Evolutionary conservation across 805 yeast species (phyloP).

Genomic region (Suhomyces pyralidae): DNA sequence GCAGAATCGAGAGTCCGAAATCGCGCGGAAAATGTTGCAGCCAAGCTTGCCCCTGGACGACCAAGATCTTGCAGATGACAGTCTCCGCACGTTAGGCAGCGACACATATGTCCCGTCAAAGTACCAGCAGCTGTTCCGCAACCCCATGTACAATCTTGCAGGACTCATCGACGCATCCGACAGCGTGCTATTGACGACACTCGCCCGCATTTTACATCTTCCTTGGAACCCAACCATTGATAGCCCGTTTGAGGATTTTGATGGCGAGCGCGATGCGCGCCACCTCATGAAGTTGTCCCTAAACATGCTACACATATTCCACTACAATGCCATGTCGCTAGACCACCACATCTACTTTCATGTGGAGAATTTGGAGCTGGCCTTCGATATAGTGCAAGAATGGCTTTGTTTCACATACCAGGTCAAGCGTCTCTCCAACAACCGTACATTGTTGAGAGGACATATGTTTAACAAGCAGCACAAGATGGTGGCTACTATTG

Average conservation of each 20-base stretch:
- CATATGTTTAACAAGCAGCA: conserved; percentile 30
- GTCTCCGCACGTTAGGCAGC: not conserved
- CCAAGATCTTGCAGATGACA: not conserved
- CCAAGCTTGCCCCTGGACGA: conserved; percentile 3
- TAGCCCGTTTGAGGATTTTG: conserved; percentile 28
- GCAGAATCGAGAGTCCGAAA: conserved; percentile 5
- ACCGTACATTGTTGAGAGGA: conserved; percentile 38
- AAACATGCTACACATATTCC: conserved; percentile 35
- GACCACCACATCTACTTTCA: conserved; percentile 46
- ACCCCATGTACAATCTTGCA: conserved; percentile 29
- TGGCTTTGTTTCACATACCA: conserved; percentile 40
- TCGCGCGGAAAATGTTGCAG: not conserved
- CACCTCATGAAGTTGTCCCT: conserved; percentile 28
- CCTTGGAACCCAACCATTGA: conserved; percentile 42
- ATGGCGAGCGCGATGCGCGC: conserved; percentile 30
- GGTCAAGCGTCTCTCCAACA: conserved; percentile 31
- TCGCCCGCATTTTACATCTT: conserved; percentile 39
- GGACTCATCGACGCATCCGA: conserved; percentile 40
- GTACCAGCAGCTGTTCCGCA: conserved; percentile 17
- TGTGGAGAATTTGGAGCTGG: conserved; percentile 17
- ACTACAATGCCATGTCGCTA: conserved; percentile 44
- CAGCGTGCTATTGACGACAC: conserved; percentile 38
- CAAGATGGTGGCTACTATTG: conserved; percentile 34
- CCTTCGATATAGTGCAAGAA: conserved; percentile 30
- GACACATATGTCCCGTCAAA: conserved; percentile 11